Base-by-base conservation (phyloP, 305 asterid genomes). In the Fraxinus angustifolia region DNA sequence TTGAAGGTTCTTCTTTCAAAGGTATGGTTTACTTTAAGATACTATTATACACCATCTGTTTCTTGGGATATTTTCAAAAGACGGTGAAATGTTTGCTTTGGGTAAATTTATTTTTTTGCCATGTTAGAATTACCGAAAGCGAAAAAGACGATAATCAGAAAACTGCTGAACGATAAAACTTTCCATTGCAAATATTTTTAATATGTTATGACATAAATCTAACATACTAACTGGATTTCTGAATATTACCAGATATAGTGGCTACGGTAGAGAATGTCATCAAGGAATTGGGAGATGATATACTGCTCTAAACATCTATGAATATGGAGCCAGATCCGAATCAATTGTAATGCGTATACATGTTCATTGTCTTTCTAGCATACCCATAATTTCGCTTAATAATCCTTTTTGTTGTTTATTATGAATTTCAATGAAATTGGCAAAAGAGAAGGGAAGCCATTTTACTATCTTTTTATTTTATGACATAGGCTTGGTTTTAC, bases 1-100 rank as follows among this genome's bases (percentile, higher is more conserved):
- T 94, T 50, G 90, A 90, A 84, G 92, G 88, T 85, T 86, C 93
- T 86, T 88, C 97, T 58, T 90, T 94, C 78, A 87, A 88, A 89
- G 97, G 98, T 93, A 88, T 34, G 82, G 28, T 60, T 56, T 75
- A 14, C 14, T 31, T 40, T 30, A 79, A 67, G 30, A 58, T 58
- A 73, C 78, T 60, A 50, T 50, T 76, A 26, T 58, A 58, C 23
- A 45, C 56, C 30, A 58, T 58, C 68, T 58, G 68, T n/a, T 58
- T n/a, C 30, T 58, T 58, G 11, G 23, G 72, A 62, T 62, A 21
- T 23, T 62, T 8, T 23, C 16, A 21, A 62, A 62, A 21, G 72
- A 62, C 3, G 5, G 33, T 19, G 34, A 62, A 62, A 62, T 62
- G 1, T 62, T 62, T 62, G n/a, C 72, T 21, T 23, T 62, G 33